Base-by-base conservation (phyloP, 2,329 filamentous ascomycete species). In the Aspergillus neotritici region DNA sequence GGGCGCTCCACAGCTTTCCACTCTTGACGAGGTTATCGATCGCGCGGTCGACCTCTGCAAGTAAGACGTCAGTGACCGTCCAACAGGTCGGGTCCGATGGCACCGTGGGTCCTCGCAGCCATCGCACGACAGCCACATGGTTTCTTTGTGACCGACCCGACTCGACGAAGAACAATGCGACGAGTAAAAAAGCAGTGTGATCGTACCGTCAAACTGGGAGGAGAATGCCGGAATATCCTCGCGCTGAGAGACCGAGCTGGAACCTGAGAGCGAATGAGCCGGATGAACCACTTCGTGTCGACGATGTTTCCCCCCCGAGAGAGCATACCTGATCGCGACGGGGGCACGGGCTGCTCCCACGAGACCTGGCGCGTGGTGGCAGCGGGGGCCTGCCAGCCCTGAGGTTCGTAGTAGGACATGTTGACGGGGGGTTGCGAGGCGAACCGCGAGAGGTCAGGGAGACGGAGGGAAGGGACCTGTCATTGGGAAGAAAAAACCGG, bases 11-110 rank as follows among this genome's bases (percentile, higher is more conserved):
- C 72, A 90, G 83, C 76, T 97, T 97, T 61, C 90, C 90, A 67
- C 90, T 95, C 78, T 97, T 97, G 62, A 91, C 79, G 48, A 98
- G 79, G 68, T 97, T 97, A 63, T 97, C 93, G 61, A 91, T 83
- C 56, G 91, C 91, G 65, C 91, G 85, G 55, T 97, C 93, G 59
- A 98, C 89, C 80, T 98, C 93, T 95, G 62, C n/a, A 39, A 54
- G 31, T 52, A 39, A 44, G 35, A 43, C 33, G 54, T 67, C 49
- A 68, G 57, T 52, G 51, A 42, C 35, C 34, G 21, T 13, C 25
- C 25, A 7, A 31, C 10, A n/a, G n/a, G n/a, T n/a, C n/a, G n/a
- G n/a, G n/a, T n/a, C n/a, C n/a, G n/a, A n/a, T n/a, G n/a, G n/a
- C n/a, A n/a, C n/a, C n/a, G n/a, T n/a, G n/a, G n/a, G n/a, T n/a